Conservation (phyloP, 805 yeast genomes). For the Saccharomycopsis malanga region DNA sequence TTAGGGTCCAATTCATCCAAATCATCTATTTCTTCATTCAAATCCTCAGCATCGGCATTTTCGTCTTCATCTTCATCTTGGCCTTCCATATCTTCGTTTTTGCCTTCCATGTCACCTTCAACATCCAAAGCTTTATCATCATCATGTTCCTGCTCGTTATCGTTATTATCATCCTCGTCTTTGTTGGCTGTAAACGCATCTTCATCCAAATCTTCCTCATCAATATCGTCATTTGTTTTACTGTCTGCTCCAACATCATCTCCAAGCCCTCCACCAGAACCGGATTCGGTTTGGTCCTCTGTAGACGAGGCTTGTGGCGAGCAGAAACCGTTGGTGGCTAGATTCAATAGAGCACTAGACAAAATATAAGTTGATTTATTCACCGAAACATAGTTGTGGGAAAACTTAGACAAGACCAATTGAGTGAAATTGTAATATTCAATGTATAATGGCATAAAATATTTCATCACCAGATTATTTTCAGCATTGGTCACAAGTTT, state of each 20-base stretch:
- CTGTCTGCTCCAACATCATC: constrained; percentile 83
- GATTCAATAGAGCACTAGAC: constrained; percentile 44
- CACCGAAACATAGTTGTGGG: constrained; percentile 43
- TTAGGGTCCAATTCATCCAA: constrained; percentile 87
- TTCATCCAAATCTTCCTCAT: constrained; percentile 82
- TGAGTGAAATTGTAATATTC: constrained; percentile 49
- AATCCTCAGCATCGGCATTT: constrained; percentile 53
- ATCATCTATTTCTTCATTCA: constrained; percentile 87
- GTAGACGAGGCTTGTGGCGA: constrained; percentile 72
- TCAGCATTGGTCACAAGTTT: constrained; percentile 19
- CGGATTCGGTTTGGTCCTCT: constrained; percentile 37
- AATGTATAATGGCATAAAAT: constrained; percentile 55
- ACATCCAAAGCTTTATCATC: constrained; percentile 87
- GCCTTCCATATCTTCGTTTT: constrained; percentile 70
- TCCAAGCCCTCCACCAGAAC: constrained; percentile 68
- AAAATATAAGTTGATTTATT: constrained; percentile 59
- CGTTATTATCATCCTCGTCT: constrained; percentile 63
- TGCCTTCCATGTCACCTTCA: constrained; percentile 97
- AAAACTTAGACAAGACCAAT: constrained; percentile 26
- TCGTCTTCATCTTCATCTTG: constrained; percentile 51
- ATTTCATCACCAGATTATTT: constrained; percentile 20
- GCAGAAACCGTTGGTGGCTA: constrained; percentile 84
- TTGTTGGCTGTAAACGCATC: constrained; percentile 45
- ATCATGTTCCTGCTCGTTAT: constrained; percentile 51
- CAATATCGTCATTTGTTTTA: constrained; percentile 72